Evolutionary conservation across 176 grass and related monocot genomes (phyloP), one percentile per base, ranked within the genome.

Genomic region (Hsuehochloa calcarea): DNA sequence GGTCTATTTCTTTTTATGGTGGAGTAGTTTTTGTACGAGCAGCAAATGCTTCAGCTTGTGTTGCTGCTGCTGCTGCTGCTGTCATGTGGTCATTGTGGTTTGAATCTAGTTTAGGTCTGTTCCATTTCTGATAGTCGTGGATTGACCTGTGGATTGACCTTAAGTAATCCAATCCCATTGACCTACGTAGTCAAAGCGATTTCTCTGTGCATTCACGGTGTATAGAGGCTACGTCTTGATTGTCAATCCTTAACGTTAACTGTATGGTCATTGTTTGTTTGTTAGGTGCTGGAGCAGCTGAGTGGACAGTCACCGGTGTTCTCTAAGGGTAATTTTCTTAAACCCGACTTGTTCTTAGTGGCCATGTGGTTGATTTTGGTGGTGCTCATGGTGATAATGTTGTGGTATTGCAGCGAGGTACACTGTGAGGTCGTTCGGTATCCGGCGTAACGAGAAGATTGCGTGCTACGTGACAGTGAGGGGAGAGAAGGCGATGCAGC

Each of bases 401-500:
- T 82, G 4, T 83, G 46, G 19, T 71, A 63, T 70, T 87, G 67
- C 88, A 89, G 90, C 90, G 7, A 81, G 90, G 65, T 95, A 89
- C 83, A 94, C 91, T 80, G 93, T 96, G 40, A 87, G 94, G 81
- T 93, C 94, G 1, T 96, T 96, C 8, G 88, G 93, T 40, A 95
- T 95, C 85, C 72, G 91, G 45, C 94, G 90, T 87, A 97, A 94
- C 38, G 94, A 97, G 78, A 97, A 97, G 92, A 97, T 97, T 3
- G 92, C 94, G 0, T 97, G 94, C 84, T 92, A 93, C 0, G 94
- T 97, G n/a, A 97, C 89, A 8, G 75, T 97, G 5, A 88, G 94
- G 52, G 89, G 92, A 8, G 94, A 97, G 64, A 97, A 97, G 87
- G 94, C 94, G 4, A 97, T 97, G 94, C 94, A 94, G 85, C 85